These are phyloP conservation scores for Fraxinus xanthoxyloides DNA, from an alignment of 305 asterid species.

Conservation along the genomic window DNA sequence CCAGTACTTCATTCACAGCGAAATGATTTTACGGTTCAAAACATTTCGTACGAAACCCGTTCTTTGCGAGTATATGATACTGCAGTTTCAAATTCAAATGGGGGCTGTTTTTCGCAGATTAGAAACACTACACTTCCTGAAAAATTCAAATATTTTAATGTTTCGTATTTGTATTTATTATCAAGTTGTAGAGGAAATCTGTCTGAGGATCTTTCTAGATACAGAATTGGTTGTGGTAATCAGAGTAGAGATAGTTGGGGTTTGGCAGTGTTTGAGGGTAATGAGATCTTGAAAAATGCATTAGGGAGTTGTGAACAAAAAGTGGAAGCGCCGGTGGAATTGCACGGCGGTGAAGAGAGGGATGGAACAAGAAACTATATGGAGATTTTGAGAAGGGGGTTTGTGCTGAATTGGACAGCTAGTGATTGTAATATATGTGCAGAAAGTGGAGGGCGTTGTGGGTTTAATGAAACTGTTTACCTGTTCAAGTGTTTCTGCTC, in stretches of 20 bases:
- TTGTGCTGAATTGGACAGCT: conserved; percentile 46
- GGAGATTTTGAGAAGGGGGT: conserved; percentile 40
- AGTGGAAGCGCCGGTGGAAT: conserved; percentile 39
- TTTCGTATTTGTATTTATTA: conserved; percentile 31
- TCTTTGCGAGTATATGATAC: conserved; percentile 26
- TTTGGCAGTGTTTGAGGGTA: conserved; percentile 25
- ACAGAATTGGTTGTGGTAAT: conserved; percentile 23
- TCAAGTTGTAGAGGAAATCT: conserved; percentile 32
- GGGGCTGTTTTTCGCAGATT: conserved; percentile 20
- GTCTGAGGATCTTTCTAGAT: conserved; percentile 4
- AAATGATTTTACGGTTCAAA: conserved; percentile 14
- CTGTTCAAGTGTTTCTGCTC: conserved; percentile 50
- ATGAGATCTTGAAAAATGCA: conserved; percentile 19
- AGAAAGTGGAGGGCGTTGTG: conserved; percentile 53
- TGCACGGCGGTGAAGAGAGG: conserved; percentile 1
- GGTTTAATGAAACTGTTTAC: not conserved
- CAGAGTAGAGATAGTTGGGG: conserved; percentile 2
- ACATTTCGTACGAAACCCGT: conserved; percentile 26
- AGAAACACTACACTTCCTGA: conserved; percentile 27
- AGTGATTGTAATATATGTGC: conserved; percentile 37
- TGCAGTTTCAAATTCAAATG: not conserved
- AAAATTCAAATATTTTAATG: not conserved
- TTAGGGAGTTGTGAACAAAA: conserved; percentile 27
- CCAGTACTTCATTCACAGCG: conserved; percentile 24
- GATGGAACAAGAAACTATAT: conserved; percentile 19